These are phyloP conservation scores for Yarrowia sp. DNA, from an alignment of 805 yeast genomes.

Conservation along the genomic window DNA sequence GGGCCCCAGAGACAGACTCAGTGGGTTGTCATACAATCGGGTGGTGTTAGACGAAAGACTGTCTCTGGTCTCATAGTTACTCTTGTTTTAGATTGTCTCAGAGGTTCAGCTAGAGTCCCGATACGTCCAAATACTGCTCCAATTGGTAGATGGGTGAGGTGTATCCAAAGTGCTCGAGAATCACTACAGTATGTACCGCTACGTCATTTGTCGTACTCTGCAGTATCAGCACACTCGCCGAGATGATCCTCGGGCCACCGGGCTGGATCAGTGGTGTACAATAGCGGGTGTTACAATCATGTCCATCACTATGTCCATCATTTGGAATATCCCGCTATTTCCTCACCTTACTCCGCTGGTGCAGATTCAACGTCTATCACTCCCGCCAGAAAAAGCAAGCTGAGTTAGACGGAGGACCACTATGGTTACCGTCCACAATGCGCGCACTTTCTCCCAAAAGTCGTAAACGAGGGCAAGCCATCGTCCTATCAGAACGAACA, in stretches of 20 bases:
- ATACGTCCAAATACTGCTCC: no score
- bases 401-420: not conserved
- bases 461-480: not conserved
- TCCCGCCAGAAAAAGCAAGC: not conserved
- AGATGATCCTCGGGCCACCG: not conserved
- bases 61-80: not conserved
- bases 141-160: no score
- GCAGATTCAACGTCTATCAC: slow-evolving; percentile 1
- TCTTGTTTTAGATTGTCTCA: not conserved
- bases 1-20: not conserved
- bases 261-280: not conserved
- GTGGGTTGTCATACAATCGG: not conserved
- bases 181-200: no score
- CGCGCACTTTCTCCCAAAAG: not conserved
- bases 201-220: no score
- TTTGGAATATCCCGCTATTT: not conserved
- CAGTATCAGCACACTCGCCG: not conserved
- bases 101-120: not conserved
- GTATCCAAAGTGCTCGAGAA: no score
- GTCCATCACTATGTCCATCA: not conserved
- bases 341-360: not conserved
- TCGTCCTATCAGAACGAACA: not conserved
- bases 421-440: not conserved
- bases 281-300: not conserved
- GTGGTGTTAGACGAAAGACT: not conserved